Percentiles rank a stretch among this genome's conserved stretches.
These are phyloP conservation scores for Solanum sparsipilum DNA, from an alignment of 257 asterid genomes.

Conservation along the genomic window DNA sequence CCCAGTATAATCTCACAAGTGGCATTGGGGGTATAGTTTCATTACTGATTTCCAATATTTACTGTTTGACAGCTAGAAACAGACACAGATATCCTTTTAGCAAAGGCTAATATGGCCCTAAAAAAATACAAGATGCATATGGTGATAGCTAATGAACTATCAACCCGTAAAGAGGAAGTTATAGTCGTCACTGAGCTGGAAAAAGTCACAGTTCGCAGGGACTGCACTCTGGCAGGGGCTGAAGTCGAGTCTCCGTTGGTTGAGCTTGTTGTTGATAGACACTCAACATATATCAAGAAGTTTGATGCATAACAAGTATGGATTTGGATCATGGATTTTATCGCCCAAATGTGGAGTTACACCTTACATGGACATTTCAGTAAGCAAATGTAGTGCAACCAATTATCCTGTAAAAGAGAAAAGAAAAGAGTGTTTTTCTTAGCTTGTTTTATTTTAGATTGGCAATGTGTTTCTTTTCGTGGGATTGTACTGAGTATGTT, in stretches of 20 bases:
- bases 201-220: slow-evolving; percentile 40
- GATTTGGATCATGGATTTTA: neutral
- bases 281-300: slow-evolving; percentile 34
- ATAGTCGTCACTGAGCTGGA: slow-evolving; percentile 44
- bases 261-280: slow-evolving; percentile 49
- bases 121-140: slow-evolving; percentile 59
- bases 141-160: slow-evolving; percentile 90
- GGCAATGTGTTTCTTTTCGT: neutral
- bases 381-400: neutral
- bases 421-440: neutral
- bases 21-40: neutral
- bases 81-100: slow-evolving; percentile 60
- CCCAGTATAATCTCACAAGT: neutral
- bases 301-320: neutral
- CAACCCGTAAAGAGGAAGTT: slow-evolving; percentile 82
- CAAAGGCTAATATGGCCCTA: slow-evolving; percentile 67
- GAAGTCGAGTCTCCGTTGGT: slow-evolving; percentile 75
- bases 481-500: too few species aligned
- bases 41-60: neutral
- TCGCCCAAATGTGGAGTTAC: neutral
- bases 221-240: slow-evolving; percentile 31
- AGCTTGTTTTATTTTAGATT: neutral
- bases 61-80: slow-evolving; percentile 60
- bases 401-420: neutral
- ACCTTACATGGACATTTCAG: neutral